Evolutionary conservation across 2,329 filamentous ascomycete species (phyloP).

Genomic region (Colletotrichum liaoningense): DNA sequence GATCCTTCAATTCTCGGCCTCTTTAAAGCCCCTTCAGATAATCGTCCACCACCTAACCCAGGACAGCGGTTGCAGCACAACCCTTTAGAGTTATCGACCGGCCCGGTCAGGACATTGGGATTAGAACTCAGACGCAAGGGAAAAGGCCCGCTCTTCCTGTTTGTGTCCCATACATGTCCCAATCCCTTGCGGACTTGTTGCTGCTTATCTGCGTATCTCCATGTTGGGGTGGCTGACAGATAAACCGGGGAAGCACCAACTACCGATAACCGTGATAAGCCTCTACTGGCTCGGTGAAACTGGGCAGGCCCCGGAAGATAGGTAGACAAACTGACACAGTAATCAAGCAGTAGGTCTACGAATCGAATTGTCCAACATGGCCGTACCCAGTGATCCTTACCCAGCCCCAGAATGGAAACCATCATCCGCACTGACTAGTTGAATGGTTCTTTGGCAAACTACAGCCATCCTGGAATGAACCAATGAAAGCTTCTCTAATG

Average conservation of each 20-base stretch:
- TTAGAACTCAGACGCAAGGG: neutral
- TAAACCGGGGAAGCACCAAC: conserved; percentile 4
- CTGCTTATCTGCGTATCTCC: neutral
- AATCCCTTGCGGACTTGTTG: no score
- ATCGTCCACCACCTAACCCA: neutral
- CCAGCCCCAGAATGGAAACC: neutral
- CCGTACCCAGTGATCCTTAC: neutral
- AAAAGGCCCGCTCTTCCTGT: no score
- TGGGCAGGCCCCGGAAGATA: neutral
- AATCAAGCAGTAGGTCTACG: neutral
- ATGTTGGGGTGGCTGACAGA: neutral
- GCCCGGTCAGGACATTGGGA: neutral
- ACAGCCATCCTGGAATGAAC: neutral
- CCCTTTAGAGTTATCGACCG: neutral
- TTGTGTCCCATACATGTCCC: neutral
- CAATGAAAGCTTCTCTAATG: neutral
- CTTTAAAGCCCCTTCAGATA: neutral
- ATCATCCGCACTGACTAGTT: neutral
- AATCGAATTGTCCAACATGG: neutral
- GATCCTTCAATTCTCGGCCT: neutral
- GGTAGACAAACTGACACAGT: neutral
- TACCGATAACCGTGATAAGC: neutral
- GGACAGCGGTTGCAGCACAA: neutral
- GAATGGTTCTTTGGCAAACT: neutral
- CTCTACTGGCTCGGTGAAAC: neutral